Evolutionary conservation across 2,329 filamentous ascomycete genomes (phyloP).

Genomic region (Penicillium sp.): DNA sequence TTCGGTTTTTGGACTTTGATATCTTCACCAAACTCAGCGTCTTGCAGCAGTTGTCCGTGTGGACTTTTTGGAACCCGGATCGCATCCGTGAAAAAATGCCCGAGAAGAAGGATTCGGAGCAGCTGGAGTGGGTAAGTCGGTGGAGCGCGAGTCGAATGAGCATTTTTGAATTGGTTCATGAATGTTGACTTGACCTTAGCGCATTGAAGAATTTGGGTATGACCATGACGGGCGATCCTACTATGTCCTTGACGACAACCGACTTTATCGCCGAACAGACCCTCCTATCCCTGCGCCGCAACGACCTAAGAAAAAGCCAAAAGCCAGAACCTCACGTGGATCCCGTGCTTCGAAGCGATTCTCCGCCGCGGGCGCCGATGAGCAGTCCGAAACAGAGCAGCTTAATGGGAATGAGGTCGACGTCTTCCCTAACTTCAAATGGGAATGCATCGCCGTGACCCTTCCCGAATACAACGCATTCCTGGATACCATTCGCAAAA

Average conservation of each 20-base stretch:
- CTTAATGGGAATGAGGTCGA: slow-evolving; percentile 27
- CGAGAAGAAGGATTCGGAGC: slow-evolving; percentile 72
- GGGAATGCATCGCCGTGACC: slow-evolving; percentile 86
- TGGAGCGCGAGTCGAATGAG: too few relatives aligned
- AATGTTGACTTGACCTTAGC: slow-evolving; percentile 30
- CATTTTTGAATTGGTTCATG: neutral
- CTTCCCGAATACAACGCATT: slow-evolving; percentile 70
- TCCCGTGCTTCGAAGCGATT: slow-evolving; percentile 65
- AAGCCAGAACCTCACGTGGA: slow-evolving; percentile 59
- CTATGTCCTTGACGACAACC: slow-evolving; percentile 87
- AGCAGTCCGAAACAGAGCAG: slow-evolving; percentile 42
- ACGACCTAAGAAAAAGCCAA: slow-evolving; percentile 57
- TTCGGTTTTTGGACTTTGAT: slow-evolving; percentile 74
- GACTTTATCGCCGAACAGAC: slow-evolving; percentile 83
- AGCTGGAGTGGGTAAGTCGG: slow-evolving; percentile 69
- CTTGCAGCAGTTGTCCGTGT: slow-evolving; percentile 81
- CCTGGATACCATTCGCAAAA: slow-evolving; percentile 64
- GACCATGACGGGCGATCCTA: slow-evolving; percentile 82
- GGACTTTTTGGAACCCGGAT: slow-evolving; percentile 82
- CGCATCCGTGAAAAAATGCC: slow-evolving; percentile 80
- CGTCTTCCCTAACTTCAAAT: slow-evolving; percentile 56
- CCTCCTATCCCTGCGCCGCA: slow-evolving; percentile 54
- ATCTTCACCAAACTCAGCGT: slow-evolving; percentile 71
- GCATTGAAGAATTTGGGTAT: slow-evolving; percentile 58
- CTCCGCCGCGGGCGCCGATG: slow-evolving; percentile 33